phyloP scores from a whole-genome alignment of 306 rosid species.

The Gynostemma pentaphyllum region DNA sequence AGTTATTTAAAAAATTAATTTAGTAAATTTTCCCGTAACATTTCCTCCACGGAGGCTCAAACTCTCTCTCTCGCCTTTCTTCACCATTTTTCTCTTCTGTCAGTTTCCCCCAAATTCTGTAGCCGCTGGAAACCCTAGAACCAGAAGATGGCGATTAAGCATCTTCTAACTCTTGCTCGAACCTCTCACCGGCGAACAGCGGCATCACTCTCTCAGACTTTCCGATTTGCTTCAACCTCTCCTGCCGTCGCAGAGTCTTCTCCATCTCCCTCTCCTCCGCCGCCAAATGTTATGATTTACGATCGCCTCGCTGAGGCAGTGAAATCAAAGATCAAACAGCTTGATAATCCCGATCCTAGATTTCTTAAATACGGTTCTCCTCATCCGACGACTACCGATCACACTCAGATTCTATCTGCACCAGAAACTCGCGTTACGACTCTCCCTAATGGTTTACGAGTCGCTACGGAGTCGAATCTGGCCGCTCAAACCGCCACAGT shows the following conservation, averaged over 20 bases:
- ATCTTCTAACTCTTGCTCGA: slow-evolving; percentile 57
- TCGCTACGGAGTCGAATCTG: slow-evolving; percentile 77
- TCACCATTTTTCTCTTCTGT: neutral
- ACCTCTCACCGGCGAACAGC: slow-evolving; percentile 30
- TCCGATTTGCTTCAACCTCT: slow-evolving; percentile 34
- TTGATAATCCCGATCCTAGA: slow-evolving; percentile 76
- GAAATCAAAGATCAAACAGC: slow-evolving; percentile 50
- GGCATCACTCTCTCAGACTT: slow-evolving; percentile 16
- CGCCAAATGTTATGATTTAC: slow-evolving; percentile 78
- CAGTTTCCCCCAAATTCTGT: neutral
- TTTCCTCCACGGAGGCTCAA: neutral
- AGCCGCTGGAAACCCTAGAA: slow-evolving; percentile 39
- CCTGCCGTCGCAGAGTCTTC: slow-evolving; percentile 32
- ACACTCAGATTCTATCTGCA: slow-evolving; percentile 58
- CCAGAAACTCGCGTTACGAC: slow-evolving; percentile 84
- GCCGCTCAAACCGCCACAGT: slow-evolving; percentile 61
- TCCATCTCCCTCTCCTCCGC: slow-evolving; percentile 45
- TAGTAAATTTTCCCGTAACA: no score
- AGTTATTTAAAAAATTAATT: no score
- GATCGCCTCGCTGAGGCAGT: slow-evolving; percentile 77
- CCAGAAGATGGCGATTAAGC: slow-evolving; percentile 49
- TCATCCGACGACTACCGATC: slow-evolving; percentile 46
- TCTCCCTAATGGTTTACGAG: slow-evolving; percentile 75
- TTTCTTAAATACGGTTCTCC: slow-evolving; percentile 90
- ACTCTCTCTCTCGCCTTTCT: neutral